phyloP scores from a whole-genome alignment of 805 yeast genomes.

The Torulaspora franciscae region DNA sequence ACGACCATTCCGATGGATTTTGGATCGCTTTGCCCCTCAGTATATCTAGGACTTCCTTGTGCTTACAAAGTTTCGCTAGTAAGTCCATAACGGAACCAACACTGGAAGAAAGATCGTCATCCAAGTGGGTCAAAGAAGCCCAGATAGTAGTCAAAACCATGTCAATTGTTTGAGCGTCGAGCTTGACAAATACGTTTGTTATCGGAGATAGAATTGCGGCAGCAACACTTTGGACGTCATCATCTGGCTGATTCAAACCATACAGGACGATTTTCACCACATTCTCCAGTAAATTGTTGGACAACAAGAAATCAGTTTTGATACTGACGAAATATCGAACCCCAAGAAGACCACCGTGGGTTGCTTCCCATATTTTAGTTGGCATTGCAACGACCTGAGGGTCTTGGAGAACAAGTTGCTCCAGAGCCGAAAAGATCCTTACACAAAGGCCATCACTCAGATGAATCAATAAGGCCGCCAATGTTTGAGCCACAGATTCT shows the following conservation, averaged over 20 bases:
- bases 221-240: slow-evolving; percentile 95
- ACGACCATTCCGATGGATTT: slow-evolving; percentile 49
- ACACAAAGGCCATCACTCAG: slow-evolving; percentile 51
- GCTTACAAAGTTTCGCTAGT: slow-evolving; percentile 80
- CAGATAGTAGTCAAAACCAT: slow-evolving; percentile 68
- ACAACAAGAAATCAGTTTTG: slow-evolving; percentile 68
- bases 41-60: slow-evolving; percentile 65
- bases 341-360: slow-evolving; percentile 97
- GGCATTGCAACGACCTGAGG: slow-evolving; percentile 37
- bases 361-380: slow-evolving; percentile 83
- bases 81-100: slow-evolving; percentile 96
- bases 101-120: slow-evolving; percentile 91
- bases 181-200: slow-evolving; percentile 75
- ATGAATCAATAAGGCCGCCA: slow-evolving; percentile 84
- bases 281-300: slow-evolving; percentile 52
- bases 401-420: slow-evolving; percentile 65
- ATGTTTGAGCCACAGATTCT: slow-evolving; percentile 91
- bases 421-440: slow-evolving; percentile 59
- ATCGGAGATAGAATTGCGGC: slow-evolving; percentile 91
- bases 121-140: slow-evolving; percentile 77
- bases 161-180: slow-evolving; percentile 47
- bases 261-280: slow-evolving; percentile 82
- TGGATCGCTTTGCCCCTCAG: slow-evolving; percentile 57
- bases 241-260: slow-evolving; percentile 76
- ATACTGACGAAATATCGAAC: slow-evolving; percentile 87